These are phyloP conservation scores for Chenopodium formosanum DNA, from an alignment of 148 eudicot species.

Conservation along the genomic window DNA sequence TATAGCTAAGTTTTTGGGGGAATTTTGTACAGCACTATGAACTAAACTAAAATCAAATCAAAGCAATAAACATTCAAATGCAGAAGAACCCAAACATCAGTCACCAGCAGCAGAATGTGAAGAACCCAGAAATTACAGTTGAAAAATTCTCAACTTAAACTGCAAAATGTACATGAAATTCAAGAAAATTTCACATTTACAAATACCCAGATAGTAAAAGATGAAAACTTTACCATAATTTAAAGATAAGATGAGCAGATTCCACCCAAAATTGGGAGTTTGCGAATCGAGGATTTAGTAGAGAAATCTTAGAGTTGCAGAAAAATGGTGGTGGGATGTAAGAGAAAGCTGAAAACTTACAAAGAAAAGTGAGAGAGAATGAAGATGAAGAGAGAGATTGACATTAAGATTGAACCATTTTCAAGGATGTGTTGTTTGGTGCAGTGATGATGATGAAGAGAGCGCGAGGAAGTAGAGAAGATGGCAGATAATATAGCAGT, in stretches of 20 bases:
- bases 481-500: neutral
- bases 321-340: neutral
- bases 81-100: neutral
- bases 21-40: neutral
- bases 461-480: neutral
- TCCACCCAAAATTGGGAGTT: neutral
- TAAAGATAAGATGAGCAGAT: neutral
- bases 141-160: neutral
- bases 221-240: neutral
- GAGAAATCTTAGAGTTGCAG: constrained; percentile 6
- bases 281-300: neutral
- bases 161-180: neutral
- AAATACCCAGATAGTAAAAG: neutral
- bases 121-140: neutral
- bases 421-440: neutral
- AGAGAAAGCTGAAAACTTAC: neutral
- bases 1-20: neutral
- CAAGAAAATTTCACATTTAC: neutral
- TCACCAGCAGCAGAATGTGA: neutral
- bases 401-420: neutral
- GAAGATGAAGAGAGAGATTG: neutral
- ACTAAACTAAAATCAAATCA: neutral
- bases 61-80: neutral
- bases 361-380: neutral
- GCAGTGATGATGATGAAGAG: neutral